Conservation (phyloP, 495 filamentous ascomycete genomes). For the Tuber aestivum region DNA sequence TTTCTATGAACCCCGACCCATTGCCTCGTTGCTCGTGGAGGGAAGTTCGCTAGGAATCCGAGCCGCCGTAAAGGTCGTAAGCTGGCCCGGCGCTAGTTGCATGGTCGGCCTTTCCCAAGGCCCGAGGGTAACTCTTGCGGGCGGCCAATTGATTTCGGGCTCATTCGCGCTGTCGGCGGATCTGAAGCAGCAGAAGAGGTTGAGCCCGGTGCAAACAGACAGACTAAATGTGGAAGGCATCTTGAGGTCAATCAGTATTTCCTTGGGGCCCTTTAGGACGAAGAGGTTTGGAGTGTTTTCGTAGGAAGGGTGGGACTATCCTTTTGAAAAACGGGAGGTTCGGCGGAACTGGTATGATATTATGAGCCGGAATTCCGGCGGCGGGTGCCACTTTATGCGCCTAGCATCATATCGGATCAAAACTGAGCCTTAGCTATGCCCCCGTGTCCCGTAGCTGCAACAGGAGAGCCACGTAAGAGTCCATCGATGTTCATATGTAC, state of each 20-base stretch:
- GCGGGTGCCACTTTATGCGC: background rate
- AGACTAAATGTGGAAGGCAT: background rate
- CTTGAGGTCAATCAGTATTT: background rate
- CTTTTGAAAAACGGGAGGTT: too few species aligned
- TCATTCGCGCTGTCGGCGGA: background rate
- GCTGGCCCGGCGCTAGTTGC: background rate
- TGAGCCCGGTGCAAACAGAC: background rate
- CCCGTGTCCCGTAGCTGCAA: too few species aligned
- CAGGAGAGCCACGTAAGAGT: too few species aligned
- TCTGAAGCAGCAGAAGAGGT: background rate
- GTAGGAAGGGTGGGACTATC: background rate
- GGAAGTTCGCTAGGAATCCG: background rate
- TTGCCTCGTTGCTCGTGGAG: background rate
- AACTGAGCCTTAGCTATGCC: too few species aligned
- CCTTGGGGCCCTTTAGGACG: background rate
- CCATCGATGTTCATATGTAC: too few species aligned
- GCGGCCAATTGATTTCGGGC: background rate
- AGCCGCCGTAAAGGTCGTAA: background rate
- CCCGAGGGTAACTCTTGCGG: background rate
- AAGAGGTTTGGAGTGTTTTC: background rate
- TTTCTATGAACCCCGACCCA: background rate
- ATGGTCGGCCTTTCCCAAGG: background rate
- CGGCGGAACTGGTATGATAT: too few species aligned
- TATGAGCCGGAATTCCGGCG: too few species aligned
- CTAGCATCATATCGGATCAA: too few species aligned